These are phyloP conservation scores for Xerocomus amazonicus DNA, from an alignment of 1,284 basidiomycete species.

Conservation along the genomic window DNA sequence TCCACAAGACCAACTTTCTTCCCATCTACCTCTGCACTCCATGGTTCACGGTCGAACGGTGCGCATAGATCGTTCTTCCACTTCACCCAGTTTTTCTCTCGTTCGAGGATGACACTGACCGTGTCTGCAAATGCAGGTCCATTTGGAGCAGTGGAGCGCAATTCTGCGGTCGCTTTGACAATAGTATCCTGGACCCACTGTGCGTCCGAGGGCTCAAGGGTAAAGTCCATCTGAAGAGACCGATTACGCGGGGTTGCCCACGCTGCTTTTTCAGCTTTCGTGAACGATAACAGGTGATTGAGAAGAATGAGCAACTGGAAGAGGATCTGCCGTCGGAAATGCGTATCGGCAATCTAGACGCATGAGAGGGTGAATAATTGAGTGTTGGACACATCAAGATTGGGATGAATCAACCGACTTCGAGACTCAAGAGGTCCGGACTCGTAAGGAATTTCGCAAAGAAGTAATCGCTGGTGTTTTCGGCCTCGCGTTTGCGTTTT, in stretches of 20 bases:
- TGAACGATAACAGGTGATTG: slow-evolving; percentile 76
- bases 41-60: slow-evolving; percentile 70
- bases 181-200: slow-evolving; percentile 74
- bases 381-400: slow-evolving; percentile 2
- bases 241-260: slow-evolving; percentile 64
- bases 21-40: slow-evolving; percentile 46
- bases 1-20: slow-evolving; percentile 56
- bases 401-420: slow-evolving; percentile 46
- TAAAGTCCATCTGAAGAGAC: slow-evolving; percentile 77
- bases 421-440: slow-evolving; percentile 80
- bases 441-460: slow-evolving; percentile 91
- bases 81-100: slow-evolving; percentile 82
- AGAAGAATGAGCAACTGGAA: slow-evolving; percentile 84
- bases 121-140: slow-evolving; percentile 74
- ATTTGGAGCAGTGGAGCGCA: slow-evolving; percentile 69
- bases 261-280: slow-evolving; percentile 59
- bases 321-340: slow-evolving; percentile 88
- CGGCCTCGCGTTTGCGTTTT: slow-evolving; percentile 65
- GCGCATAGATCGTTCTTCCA: slow-evolving; percentile 80
- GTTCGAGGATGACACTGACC: slow-evolving; percentile 62
- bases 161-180: slow-evolving; percentile 61
- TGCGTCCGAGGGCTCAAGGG: slow-evolving; percentile 57
- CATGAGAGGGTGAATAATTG: slow-evolving; percentile 2
- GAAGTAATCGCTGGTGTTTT: slow-evolving; percentile 68
- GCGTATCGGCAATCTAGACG: slow-evolving; percentile 75